Base-by-base conservation (phyloP, 2,329 filamentous ascomycete species). In the Metarhizium brunneum region DNA sequence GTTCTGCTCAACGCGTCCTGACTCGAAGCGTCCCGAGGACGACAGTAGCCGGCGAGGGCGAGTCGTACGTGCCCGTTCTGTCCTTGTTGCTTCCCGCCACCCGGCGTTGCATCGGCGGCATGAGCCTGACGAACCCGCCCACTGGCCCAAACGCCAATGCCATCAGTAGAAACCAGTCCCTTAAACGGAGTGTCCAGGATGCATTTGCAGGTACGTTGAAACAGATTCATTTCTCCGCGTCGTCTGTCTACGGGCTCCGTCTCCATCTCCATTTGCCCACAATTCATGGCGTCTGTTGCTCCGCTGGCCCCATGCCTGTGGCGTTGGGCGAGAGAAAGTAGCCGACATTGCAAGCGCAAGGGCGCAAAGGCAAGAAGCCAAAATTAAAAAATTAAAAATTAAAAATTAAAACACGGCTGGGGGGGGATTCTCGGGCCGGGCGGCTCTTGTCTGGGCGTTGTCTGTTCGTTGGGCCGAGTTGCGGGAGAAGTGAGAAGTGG, bases 151-250 rank as follows among this genome's bases (percentile, higher is more conserved):
- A 72, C 45, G 79, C 78, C 56, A 74, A 74, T 57, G 67, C 71
- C 50, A 69, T 69, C 53, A 71, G 73, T 58, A 42, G 60, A 59
- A 58, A 60, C 50, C 76, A 77, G 62, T 72, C 71, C 32, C 68
- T 83, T 54, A 85, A 84, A 71, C 75, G 81, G 64, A 82, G 76
- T 61, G 79, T 82, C 55, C 81, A 84, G 68, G 75, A 80, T 58
- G 77, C 79, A 42, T 84, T 84, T 72, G 80, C 84, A 30, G 56
- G 82, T 83, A 74, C 64, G 74, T 67, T 8, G 59, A 25, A 50
- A 49, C 53, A 50, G 13, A 50, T 52, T 47, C 38, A 20, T 40
- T 32, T 29, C 25, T 25, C 32, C 42, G 6, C 20, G 42, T 20
- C 11, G n/a, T 45, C 8, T 7, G 2, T 18, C 7, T 18, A 20